Base-by-base conservation (phyloP, 2,329 filamentous ascomycete species). In the Conoideocrella luteorostrata region DNA sequence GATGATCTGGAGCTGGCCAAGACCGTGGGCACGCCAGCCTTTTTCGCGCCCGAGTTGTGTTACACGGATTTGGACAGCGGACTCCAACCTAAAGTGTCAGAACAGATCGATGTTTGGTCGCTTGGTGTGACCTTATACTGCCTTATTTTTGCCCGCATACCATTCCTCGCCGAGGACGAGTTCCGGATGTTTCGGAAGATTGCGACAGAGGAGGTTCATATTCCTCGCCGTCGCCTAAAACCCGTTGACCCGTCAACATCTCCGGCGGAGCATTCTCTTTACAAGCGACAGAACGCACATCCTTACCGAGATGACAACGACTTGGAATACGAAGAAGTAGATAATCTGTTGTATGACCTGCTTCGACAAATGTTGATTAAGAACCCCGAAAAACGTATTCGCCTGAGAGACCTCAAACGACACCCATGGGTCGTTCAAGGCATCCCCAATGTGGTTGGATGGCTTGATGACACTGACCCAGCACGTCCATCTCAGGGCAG, bases 71-170 rank as follows among this genome's bases (percentile, higher is more conserved):
- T 82, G 20, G 82, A 80, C 49, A 74, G 66, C 54, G 80, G 75
- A 57, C 84, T 76, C 57, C 85, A 77, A 56, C 88, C 76, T 52
- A 91, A 75, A 67, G 82, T 98, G 32, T 95, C 89, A 4, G 88
- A 88, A 55, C 88, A 94, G 55, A 95, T 98, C 53, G 93, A 98
- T 58, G 84, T 98, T 13, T 98, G 93, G 93, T 95, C 93, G 10
- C 73, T 98, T 18, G 93, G 93, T 18, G 88, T 98, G 17, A 98
- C 93, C 0, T 77, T 98, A 2, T 98, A 96, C 66, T 95, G 91
- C 58, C 82, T 98, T 62, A 82, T 98, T 44, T 98, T 86, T 60
- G 93, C 89, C 12, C 87, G 93, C 42, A 87, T 96, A 32, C 93
- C 93, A 0, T 98, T 97, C 59, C 77, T 94, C 53, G 89, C 89